Evolutionary conservation across 352 stramenopile genomes (phyloP).

Genomic region (Hyaloperonospora arabidopsidis): DNA sequence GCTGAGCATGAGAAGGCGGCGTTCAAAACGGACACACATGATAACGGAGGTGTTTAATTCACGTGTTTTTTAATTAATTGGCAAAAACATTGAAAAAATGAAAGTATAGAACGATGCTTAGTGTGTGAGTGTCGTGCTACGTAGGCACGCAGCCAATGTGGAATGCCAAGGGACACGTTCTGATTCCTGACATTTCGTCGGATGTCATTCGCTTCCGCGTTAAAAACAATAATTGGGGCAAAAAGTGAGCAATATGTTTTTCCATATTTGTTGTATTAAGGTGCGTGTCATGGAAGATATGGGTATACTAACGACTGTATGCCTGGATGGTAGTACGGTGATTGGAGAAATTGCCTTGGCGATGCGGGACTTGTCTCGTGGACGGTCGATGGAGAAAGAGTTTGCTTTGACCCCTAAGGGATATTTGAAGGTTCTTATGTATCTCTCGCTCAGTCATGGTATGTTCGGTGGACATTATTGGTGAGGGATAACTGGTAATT

Average conservation of each 20-base stretch:
- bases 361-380: conserved; percentile 59
- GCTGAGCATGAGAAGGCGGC: conserved; percentile 41
- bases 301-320: not conserved
- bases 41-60: conserved; percentile 43
- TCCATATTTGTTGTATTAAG: too few species aligned
- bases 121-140: not conserved
- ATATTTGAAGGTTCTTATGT: conserved; percentile 60
- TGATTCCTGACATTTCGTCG: conserved; percentile 58
- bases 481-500: not conserved
- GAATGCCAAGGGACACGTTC: conserved; percentile 68
- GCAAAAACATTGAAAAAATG: conserved; percentile 3
- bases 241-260: conserved; percentile 33
- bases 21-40: conserved; percentile 68
- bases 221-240: conserved; percentile 75
- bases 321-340: conserved; percentile 32
- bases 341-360: conserved; percentile 68
- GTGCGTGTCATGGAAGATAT: too few species aligned
- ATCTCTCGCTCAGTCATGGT: conserved; percentile 66
- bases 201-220: conserved; percentile 64
- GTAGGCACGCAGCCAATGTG: conserved; percentile 54
- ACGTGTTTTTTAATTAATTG: too few species aligned
- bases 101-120: conserved; percentile 5
- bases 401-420: conserved; percentile 63
- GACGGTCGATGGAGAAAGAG: conserved; percentile 74
- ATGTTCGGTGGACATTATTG: conserved; percentile 4